phyloP scores from a whole-genome alignment of 257 asterid species.

The Solanum chmielewskii region DNA sequence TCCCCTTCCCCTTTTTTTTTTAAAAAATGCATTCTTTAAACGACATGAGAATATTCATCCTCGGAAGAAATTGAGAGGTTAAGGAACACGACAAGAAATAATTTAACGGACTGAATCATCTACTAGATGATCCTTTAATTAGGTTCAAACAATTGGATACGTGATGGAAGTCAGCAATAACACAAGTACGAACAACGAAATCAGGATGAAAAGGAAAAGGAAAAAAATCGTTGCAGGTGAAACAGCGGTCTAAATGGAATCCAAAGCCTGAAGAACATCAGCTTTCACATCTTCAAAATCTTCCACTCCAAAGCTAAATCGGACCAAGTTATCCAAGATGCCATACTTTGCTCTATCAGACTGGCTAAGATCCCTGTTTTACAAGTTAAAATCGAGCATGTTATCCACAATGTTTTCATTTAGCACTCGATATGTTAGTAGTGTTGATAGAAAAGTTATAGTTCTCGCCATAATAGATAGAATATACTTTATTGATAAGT shows the following conservation, averaged over 20 bases:
- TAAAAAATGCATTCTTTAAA: too few species aligned
- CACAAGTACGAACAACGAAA: not conserved
- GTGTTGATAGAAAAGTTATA: not conserved
- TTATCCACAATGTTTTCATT: not conserved
- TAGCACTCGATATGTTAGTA: too few species aligned
- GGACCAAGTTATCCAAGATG: conserved; percentile 80
- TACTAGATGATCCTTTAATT: not conserved
- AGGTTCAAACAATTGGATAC: not conserved
- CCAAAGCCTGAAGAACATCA: conserved; percentile 85
- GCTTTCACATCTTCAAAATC: conserved; percentile 71
- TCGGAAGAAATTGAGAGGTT: not conserved
- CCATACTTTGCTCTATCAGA: conserved; percentile 82
- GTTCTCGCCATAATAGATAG: not conserved
- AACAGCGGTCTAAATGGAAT: conserved; percentile 28
- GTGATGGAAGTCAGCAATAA: not conserved
- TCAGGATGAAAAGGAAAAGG: not conserved
- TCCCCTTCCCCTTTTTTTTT: not conserved
- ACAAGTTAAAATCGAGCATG: not conserved
- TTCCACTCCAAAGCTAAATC: conserved; percentile 93
- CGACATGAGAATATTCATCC: not conserved
- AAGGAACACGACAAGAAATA: not conserved
- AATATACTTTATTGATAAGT: not conserved
- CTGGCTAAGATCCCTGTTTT: conserved; percentile 71
- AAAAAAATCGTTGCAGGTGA: not conserved
- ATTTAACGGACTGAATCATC: not conserved